These are phyloP conservation scores for Breviolum minutum DNA, from an alignment of 73 alveolate species.

Conservation along the genomic window DNA sequence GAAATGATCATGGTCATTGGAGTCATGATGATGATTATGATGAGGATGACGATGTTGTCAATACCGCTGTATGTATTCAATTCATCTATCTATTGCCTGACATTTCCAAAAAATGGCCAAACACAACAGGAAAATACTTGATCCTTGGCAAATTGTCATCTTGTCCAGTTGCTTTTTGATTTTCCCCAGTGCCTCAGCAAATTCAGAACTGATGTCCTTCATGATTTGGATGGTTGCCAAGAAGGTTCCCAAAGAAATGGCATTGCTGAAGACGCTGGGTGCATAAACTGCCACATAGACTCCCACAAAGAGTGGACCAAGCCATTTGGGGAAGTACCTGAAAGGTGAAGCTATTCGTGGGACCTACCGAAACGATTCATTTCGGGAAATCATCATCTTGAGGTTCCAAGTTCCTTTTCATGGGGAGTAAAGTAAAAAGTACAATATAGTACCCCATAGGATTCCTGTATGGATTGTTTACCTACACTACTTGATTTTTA, in stretches of 20 bases:
- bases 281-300: conserved; percentile 27
- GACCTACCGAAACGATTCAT: too few species aligned
- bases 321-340: conserved; percentile 77
- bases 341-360: not conserved
- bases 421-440: too few species aligned
- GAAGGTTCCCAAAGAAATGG: conserved; percentile 88
- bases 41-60: not conserved
- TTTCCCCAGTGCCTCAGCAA: conserved; percentile 6
- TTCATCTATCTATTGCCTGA: not conserved
- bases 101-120: not conserved
- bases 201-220: conserved; percentile 80
- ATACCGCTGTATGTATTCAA: too few species aligned
- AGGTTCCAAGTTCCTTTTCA: too few species aligned
- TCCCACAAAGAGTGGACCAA: conserved; percentile 54
- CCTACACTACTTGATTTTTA: too few species aligned
- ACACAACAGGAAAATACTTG: too few species aligned
- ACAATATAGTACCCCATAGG: too few species aligned
- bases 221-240: conserved; percentile 31
- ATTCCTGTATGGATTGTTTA: too few species aligned
- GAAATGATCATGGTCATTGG: not conserved
- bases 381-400: too few species aligned
- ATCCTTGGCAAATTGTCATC: too few species aligned
- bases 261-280: not conserved
- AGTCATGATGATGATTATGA: not conserved
- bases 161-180: too few species aligned